Base-by-base conservation (phyloP, 2,329 filamentous ascomycete genomes). In the Diaporthe longicolla region DNA sequence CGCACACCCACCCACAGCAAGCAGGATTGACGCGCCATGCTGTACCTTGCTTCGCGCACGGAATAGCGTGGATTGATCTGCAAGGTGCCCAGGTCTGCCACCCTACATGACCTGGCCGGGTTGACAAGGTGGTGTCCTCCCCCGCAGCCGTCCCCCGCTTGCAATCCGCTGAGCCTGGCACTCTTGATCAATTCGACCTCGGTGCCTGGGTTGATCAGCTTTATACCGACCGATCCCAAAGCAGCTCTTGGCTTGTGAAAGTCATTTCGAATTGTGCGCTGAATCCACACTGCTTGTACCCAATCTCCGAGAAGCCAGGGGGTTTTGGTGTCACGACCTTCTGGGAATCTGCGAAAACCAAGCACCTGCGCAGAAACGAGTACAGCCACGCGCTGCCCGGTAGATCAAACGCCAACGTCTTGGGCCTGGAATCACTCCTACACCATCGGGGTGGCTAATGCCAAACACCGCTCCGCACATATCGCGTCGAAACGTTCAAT, bases 241-340 rank as follows among this genome's bases (percentile, higher is more conserved):
- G 35, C 43, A 15, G 40, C 10, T 4, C 72, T 35, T 73, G 58
- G 74, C 74, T 75, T 75, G 74, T 75, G 74, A 73, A 73, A 73
- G 74, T 73, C 50, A 70, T 45, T 43, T 58, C 58, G 55, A 59
- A 26, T 32, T 68, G 40, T 54, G 45, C 29, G 45, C 63, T 35
- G 45, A 52, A 54, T 35, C 48, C 45, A 54, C 48, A 13, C 48
- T 52, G 21, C 48, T 68, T n/a, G 50, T 24, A 26, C 50, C 15
- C n/a, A 52, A 61, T 55, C 57, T 45, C 57, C 32, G 43, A 58
- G 55, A 9, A 29, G 10, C 40, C 32, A 48, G 43, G 43, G 70
- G 66, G 29, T 52, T 43, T 37, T 40, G 35, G 48, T 55, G 45
- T 65, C 63, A 73, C 55, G 57, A 65, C 24, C 0, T 59, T 59